Base-by-base conservation (phyloP, 768 basidiomycete genomes). In the Mrakia hoshinonis region DNA sequence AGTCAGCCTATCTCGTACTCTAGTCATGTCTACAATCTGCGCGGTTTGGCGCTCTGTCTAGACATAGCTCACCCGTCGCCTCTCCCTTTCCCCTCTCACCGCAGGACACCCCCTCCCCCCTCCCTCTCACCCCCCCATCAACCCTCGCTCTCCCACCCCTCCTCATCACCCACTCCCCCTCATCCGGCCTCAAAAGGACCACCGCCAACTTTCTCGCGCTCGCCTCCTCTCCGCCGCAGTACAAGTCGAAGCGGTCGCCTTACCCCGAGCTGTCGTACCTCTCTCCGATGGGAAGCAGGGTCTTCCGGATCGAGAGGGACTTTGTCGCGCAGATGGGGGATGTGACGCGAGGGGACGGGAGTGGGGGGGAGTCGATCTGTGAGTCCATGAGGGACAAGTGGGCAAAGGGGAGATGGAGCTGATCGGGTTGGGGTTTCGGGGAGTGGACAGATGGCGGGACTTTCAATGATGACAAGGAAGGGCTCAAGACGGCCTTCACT, bases 291-390 rank as follows among this genome's bases (percentile, higher is more conserved):
- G 81, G 78, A 3, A 81, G 78, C 47, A 82, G 81, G 36, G 79
- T 86, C 0, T 84, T 85, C 76, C 78, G 84, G 12, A 79, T 84
- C 74, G 81, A 82, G 55, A 79, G 80, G 73, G 84, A 79, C 18
- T 85, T 85, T 64, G 79, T 85, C 4, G 82, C 83, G 0, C 85
- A 86, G 74, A 82, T 83, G n/a, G 84, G 84, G 7, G 84, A 86
- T 74, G 78, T 85, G 48, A 84, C 84, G 26, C 76, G 84, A 54
- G 81, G 82, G 6, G 85, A 85, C 74, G 85, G 85, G 43, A 82
- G 80, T 64, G 83, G 84, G 0, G 85, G 85, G 18, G 85, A 85
- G 82, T 82, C 62, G 20, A 73, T 76, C 34, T 85, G 76, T 73
- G 79, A 77, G 68, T 67, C 49, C 52, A 36, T 67, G 6, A 7